Conservation (phyloP, 257 asterid genomes). For the Solanum chmielewskii region DNA sequence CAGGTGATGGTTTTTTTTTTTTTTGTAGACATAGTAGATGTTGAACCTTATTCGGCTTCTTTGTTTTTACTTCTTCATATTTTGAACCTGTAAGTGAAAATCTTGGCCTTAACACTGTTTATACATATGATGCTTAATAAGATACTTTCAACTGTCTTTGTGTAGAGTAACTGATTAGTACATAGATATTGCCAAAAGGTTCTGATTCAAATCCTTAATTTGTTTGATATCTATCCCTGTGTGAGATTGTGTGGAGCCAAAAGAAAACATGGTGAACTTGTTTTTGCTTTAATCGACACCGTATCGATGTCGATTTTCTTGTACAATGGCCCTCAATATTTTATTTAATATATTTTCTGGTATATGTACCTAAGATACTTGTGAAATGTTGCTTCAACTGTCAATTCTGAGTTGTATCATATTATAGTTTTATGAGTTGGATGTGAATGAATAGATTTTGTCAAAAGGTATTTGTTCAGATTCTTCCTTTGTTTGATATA, state of each 20-base stretch:
- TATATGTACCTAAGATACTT: background rate
- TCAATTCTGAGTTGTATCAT: background rate
- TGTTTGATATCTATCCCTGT: background rate
- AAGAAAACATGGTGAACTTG: background rate
- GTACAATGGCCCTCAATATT: background rate
- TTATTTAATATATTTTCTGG: background rate
- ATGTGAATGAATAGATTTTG: background rate
- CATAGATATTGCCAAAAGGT: background rate
- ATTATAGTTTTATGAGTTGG: background rate
- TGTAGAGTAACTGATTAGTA: background rate
- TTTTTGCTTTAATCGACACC: background rate
- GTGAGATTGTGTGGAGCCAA: background rate
- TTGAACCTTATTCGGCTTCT: background rate
- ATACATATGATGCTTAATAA: background rate
- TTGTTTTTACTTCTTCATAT: too few species aligned
- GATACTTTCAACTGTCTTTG: background rate
- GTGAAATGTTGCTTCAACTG: background rate
- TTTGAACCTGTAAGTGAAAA: background rate
- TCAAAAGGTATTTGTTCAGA: background rate
- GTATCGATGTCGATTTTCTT: background rate
- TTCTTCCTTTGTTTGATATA: background rate
- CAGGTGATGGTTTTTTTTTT: background rate
- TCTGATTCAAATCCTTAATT: background rate
- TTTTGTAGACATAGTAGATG: background rate
- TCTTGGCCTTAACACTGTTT: background rate